These are phyloP conservation scores for Serendipita sp. DNA, from an alignment of 768 basidiomycete species.

Conservation along the genomic window DNA sequence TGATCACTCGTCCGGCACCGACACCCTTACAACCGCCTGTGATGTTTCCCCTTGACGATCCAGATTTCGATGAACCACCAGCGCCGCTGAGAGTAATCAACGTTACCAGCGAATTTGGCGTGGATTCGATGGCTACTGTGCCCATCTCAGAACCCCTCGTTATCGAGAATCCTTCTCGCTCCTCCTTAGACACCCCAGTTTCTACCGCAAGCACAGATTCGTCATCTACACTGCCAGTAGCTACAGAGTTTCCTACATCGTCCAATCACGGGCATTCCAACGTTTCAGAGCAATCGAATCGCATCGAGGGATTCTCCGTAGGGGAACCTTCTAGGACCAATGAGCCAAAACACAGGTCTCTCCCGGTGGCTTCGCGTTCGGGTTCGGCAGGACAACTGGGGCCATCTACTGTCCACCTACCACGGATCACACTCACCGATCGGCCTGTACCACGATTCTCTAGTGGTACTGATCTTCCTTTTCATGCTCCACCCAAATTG, in stretches of 20 bases:
- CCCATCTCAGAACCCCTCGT: neutral
- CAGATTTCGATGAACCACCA: neutral
- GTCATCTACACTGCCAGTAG: neutral
- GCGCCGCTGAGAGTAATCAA: neutral
- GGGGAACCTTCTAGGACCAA: neutral
- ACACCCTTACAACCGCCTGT: neutral
- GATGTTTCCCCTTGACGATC: neutral
- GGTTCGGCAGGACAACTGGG: neutral
- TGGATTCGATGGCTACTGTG: neutral
- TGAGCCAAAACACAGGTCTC: conserved; percentile 1
- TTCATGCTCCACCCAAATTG: neutral
- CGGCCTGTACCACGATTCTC: neutral
- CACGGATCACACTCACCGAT: neutral
- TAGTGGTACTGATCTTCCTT: neutral
- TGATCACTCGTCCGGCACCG: neutral
- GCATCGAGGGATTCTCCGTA: neutral
- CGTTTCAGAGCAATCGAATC: neutral
- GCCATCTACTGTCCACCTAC: neutral
- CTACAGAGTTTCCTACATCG: neutral
- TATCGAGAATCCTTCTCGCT: neutral
- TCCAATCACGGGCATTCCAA: neutral
- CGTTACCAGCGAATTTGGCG: neutral
- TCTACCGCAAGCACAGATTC: neutral
- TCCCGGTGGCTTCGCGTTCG: neutral
- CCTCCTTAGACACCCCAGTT: neutral